Conservation (phyloP, 495 filamentous ascomycete genomes). For the Pyrenopolyporus hunteri region DNA sequence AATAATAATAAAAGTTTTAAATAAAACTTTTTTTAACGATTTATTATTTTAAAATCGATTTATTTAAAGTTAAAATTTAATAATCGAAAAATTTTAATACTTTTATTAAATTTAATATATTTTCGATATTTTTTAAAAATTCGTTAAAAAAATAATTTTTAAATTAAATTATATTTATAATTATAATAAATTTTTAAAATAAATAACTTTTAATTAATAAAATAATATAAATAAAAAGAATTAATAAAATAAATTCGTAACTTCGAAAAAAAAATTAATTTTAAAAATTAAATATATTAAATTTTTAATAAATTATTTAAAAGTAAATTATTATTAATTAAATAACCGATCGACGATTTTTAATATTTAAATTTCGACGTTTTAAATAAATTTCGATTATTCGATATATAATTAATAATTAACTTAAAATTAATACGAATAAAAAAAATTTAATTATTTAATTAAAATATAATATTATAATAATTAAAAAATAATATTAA, state of each 20-base stretch:
- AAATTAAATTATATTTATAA: not conserved
- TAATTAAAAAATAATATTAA: slow-evolving; percentile 51
- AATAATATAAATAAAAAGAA: slow-evolving; percentile 76
- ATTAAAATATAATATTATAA: slow-evolving; percentile 67
- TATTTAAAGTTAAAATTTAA: slow-evolving; percentile 64
- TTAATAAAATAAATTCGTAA: slow-evolving; percentile 77
- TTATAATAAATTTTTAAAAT: not conserved
- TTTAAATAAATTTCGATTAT: slow-evolving; percentile 44
- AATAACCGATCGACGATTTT: slow-evolving; percentile 41
- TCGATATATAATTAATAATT: slow-evolving; percentile 45
- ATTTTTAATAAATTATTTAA: slow-evolving; percentile 57
- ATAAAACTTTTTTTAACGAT: slow-evolving; percentile 71
- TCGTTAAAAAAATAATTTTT: slow-evolving; percentile 66
- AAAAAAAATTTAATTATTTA: slow-evolving; percentile 75
- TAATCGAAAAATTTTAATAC: slow-evolving; percentile 66
- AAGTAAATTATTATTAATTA: slow-evolving; percentile 61
- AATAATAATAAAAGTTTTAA: slow-evolving; percentile 64
- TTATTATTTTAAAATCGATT: slow-evolving; percentile 64
- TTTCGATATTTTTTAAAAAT: slow-evolving; percentile 72
- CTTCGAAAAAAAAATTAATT: slow-evolving; percentile 75
- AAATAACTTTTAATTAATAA: slow-evolving; percentile 66
- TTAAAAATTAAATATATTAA: slow-evolving; percentile 66
- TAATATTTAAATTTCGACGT: slow-evolving; percentile 42
- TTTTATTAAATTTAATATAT: slow-evolving; percentile 69
- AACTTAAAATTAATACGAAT: slow-evolving; percentile 51